Base-by-base conservation (phyloP, 2,329 filamentous ascomycete genomes). In the Tetracladium maxilliforme region DNA sequence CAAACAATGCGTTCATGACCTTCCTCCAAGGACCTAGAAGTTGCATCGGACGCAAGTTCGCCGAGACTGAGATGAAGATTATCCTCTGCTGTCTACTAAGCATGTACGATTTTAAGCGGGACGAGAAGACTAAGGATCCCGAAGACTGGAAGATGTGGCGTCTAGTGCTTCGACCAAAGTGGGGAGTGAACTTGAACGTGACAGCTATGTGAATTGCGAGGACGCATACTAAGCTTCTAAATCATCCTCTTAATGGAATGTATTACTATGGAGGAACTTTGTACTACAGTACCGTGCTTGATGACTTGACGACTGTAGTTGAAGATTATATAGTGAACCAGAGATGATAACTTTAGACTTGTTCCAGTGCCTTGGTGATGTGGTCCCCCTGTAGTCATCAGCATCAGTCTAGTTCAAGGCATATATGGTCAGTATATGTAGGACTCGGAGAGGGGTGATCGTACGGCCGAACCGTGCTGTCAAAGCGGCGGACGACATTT, bases 141-240 rank as follows among this genome's bases (percentile, higher is more conserved):
- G 56, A 58, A 39, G 42, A 47, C 10, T 48, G 52, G 45, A 60
- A 60, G 44, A 58, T 58, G 55, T 59, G 56, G 56, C 44, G 54
- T 18, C 34, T 59, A 22, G 55, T 58, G n/a, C 33, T 60, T 36
- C 40, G 55, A 27, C 56, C 56, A 3, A 51, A 48, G 40, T 48
- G 56, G 31, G 55, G 56, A 14, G 44, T 56, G 10, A 45, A 40
- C 3, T 42, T 58, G 26, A 51, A 47, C 36, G 44, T 48, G 8
- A 47, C 40, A 9, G 14, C 32, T 19, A 23, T 33, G 29, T 21
- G 11, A 19, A n/a, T 19, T 19, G 18, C 8, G 18, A n/a, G n/a
- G n/a, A n/a, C n/a, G n/a, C n/a, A n/a, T n/a, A n/a, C 15, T 40
- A 16, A 28, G 36, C 9, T 14, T 43, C 6, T 49, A 47, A 26